Evolutionary conservation across 2,329 filamentous ascomycete species (phyloP).

Genomic region (Dryadomyces quercus-mongolicae): DNA sequence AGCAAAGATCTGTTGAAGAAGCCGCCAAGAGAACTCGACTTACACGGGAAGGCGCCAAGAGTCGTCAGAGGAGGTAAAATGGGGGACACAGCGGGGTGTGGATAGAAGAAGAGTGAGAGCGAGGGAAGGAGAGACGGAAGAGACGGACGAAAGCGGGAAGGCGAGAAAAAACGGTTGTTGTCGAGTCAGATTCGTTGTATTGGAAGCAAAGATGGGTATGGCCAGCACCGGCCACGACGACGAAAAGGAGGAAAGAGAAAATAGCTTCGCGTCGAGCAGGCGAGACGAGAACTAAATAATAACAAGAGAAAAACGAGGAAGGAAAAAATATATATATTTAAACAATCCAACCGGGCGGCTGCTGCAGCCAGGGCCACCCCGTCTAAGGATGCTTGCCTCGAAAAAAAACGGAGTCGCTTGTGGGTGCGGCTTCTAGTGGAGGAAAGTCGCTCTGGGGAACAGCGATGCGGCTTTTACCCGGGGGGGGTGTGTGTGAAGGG

Average conservation of each 20-base stretch:
- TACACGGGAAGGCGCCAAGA: conserved; percentile 2
- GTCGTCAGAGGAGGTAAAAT: neutral
- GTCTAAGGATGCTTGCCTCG: neutral
- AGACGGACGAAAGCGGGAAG: neutral
- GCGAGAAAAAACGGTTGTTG: neutral
- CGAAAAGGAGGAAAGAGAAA: neutral
- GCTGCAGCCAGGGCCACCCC: neutral
- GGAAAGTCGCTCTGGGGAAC: neutral
- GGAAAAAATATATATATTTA: neutral
- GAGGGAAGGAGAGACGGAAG: neutral
- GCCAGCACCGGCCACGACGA: no score
- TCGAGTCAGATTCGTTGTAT: no score
- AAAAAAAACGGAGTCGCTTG: neutral
- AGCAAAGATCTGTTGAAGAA: neutral
- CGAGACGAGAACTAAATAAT: neutral
- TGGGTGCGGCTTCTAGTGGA: neutral
- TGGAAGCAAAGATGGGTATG: no score
- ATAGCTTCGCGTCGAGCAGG: neutral
- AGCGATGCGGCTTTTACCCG: neutral
- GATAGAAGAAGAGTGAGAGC: neutral
- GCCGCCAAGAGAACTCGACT: conserved; percentile 2
- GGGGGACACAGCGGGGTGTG: neutral
- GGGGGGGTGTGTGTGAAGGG: neutral
- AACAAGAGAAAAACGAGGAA: neutral
- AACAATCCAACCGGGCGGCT: neutral